These are phyloP conservation scores for Cercospora sp. DNA, from an alignment of 2,329 filamentous ascomycete genomes.

Conservation along the genomic window DNA sequence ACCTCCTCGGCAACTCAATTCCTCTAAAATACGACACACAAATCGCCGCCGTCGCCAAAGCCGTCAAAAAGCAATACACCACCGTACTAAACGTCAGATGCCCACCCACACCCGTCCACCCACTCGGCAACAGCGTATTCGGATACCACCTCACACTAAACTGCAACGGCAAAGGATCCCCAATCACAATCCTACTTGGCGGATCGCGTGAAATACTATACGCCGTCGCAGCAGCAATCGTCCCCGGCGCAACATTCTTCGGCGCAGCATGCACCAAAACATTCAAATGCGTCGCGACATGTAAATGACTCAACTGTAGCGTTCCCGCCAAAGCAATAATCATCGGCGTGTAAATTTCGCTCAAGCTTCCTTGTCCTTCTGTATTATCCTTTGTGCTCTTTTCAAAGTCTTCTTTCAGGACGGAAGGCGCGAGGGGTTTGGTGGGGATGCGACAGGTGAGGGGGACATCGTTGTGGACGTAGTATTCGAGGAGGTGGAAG, in stretches of 20 bases:
- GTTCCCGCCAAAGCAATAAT: conserved; percentile 88
- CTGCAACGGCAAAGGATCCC: conserved; percentile 75
- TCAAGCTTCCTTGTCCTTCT: conserved; percentile 44
- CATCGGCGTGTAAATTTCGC: conserved; percentile 68
- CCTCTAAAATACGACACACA: conserved; percentile 58
- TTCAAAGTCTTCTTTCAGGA: conserved; percentile 38
- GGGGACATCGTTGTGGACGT: conserved; percentile 94
- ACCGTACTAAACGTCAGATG: conserved; percentile 54
- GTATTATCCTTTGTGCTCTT: conserved; percentile 39
- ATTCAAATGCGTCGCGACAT: conserved; percentile 87
- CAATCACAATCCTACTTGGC: conserved; percentile 73
- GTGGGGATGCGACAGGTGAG: conserved; percentile 86
- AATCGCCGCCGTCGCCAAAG: conserved; percentile 50
- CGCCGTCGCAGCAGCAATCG: conserved; percentile 81
- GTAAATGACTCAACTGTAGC: conserved; percentile 83
- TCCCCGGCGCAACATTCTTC: conserved; percentile 58
- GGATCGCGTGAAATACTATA: conserved; percentile 69
- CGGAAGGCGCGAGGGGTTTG: conserved; percentile 59
- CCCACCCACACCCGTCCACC: conserved; percentile 55
- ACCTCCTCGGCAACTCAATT: conserved; percentile 53
- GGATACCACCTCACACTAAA: conserved; percentile 89
- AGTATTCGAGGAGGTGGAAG: conserved; percentile 93
- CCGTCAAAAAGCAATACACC: conserved; percentile 52
- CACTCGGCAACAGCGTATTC: conserved; percentile 64
- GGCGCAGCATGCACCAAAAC: conserved; percentile 75